Base-by-base conservation (phyloP, 257 asterid species). In the Nicotiana undulata region DNA sequence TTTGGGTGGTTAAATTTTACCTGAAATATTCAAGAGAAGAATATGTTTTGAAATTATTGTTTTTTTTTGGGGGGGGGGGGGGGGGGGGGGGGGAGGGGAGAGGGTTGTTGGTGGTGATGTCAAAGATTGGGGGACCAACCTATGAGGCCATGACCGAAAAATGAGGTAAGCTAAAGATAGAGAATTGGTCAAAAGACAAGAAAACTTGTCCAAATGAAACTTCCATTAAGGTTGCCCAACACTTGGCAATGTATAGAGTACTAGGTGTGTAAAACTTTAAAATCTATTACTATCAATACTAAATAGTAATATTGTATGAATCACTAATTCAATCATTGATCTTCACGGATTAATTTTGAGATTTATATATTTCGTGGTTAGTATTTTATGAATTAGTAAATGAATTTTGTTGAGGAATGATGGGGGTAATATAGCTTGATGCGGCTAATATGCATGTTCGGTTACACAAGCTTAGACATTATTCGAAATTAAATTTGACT, bases 121-220 rank as follows among this genome's bases (percentile, higher is more conserved):
- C 74, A 64, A 29, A 64, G 74, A 31, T 29, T 15, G 74, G 74
- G 56, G 74, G 46, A 64, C 74, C 74, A 16, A 64, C 11, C 20
- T 63, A 64, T n/a, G 32, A 29, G 13, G 40, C 2, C 28, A 26
- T 24, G 37, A 20, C 76, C 76, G 12, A 44, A 70, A 70, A 44
- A 6, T 44, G 32, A 44, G 77, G 77, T 70, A 70, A 13, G 26
- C 34, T 44, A 31, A 70, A 20, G 77, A 40, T 70, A 6, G 37
- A 70, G 77, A 70, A 22, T 44, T 44, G 37, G 77, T 70, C 77
- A 70, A 70, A 44, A 44, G 20, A 22, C n/a, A 70, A 44, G 0
- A 70, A 44, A 70, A 44, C 34, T 70, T 70, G 77, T 70, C 58
- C 34, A 70, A 70, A 70, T 70, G 58, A 70, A 70, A 40, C 77